Conservation (phyloP, 495 filamentous ascomycete genomes). For the Tuber indicum region DNA sequence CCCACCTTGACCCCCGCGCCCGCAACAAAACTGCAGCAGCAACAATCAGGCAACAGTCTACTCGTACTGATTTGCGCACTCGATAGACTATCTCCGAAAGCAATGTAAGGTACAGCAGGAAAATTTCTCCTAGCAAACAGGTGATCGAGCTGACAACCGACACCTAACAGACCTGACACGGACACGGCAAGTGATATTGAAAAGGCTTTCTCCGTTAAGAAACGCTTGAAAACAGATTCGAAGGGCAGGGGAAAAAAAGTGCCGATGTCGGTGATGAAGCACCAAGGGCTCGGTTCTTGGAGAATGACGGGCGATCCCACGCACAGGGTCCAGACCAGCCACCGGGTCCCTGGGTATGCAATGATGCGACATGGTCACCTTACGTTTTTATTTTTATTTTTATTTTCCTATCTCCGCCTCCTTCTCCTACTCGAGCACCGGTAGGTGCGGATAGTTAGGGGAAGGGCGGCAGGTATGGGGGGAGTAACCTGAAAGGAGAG, state of each 20-base stretch:
- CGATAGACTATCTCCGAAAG: neutral
- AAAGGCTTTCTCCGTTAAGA: neutral
- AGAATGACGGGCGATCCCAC: constrained; percentile 31
- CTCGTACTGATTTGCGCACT: neutral
- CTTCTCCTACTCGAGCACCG: neutral
- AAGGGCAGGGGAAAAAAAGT: constrained; percentile 18
- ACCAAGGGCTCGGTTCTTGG: constrained; percentile 36
- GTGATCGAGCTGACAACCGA: neutral
- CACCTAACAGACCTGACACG: neutral
- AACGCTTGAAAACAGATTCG: neutral
- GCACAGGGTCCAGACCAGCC: constrained; percentile 39
- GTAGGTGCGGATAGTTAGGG: neutral
- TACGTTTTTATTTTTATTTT: constrained; percentile 23
- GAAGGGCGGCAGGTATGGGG: neutral
- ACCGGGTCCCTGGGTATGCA: constrained; percentile 35
- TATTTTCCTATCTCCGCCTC: constrained; percentile 1
- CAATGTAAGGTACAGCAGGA: neutral
- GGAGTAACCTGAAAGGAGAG: neutral
- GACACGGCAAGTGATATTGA: neutral
- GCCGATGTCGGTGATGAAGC: constrained; percentile 30
- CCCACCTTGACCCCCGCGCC: neutral
- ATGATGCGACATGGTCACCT: constrained; percentile 28
- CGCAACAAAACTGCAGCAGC: neutral
- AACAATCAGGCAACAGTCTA: neutral
- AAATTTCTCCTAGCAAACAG: neutral